These are phyloP conservation scores for Sechiopsis laciniata DNA, from an alignment of 306 rosid species.

Conservation along the genomic window DNA sequence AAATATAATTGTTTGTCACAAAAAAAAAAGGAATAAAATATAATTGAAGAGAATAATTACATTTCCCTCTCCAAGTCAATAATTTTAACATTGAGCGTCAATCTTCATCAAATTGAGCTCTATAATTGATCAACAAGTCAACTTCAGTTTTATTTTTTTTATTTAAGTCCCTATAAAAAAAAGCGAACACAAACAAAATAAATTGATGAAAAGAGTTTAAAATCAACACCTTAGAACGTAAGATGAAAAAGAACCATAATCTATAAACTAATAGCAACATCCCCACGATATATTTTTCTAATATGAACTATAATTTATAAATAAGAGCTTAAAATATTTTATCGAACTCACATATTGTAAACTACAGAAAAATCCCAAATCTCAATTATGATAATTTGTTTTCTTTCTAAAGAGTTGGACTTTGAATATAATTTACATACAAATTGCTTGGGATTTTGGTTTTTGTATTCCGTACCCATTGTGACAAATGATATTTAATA, in stretches of 20 bases:
- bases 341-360: neutral
- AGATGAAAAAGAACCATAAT: neutral
- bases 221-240: neutral
- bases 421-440: neutral
- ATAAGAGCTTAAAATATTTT: neutral
- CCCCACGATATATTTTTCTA: conserved; percentile 6
- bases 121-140: neutral
- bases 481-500: neutral
- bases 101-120: neutral
- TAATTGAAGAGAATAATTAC: neutral
- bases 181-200: neutral
- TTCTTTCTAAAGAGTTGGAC: neutral
- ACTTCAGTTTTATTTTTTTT: neutral
- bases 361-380: neutral
- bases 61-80: too few species aligned
- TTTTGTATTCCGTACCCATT: neutral
- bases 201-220: neutral
- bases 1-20: too few species aligned
- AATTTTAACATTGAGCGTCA: too few species aligned
- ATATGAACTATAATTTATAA: neutral
- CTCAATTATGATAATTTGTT: neutral
- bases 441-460: neutral
- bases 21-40: neutral
- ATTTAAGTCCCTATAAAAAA: neutral
- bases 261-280: neutral